Conservation (phyloP, 768 basidiomycete genomes). For the Infundibulicybe gibba region DNA sequence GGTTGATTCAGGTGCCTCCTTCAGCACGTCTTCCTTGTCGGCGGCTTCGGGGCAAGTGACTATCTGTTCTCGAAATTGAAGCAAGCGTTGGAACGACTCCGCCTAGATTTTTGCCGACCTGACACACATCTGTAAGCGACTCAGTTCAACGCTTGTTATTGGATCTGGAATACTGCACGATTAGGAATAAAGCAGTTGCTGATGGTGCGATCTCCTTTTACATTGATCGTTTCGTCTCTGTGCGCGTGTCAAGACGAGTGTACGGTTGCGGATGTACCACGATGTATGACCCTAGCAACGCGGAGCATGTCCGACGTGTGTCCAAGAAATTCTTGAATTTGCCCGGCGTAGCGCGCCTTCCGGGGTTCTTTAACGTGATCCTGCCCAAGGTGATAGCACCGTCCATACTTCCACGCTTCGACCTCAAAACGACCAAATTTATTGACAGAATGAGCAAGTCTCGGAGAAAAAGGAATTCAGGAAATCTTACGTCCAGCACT, state of each 20-base stretch:
- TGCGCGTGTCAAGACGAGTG: too few species aligned
- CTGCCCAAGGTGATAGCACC: too few species aligned
- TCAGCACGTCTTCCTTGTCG: too few species aligned
- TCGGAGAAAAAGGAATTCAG: too few species aligned
- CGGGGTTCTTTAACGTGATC: neutral
- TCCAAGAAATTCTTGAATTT: neutral
- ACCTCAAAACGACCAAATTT: neutral
- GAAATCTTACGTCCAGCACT: conserved; percentile 3
- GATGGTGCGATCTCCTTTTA: too few species aligned
- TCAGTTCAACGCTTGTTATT: neutral
- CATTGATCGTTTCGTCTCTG: too few species aligned
- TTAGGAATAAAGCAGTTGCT: too few species aligned
- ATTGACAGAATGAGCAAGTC: conserved; percentile 6
- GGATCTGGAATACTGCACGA: neutral
- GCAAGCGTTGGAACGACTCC: too few species aligned
- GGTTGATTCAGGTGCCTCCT: neutral
- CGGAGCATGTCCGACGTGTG: conserved; percentile 10
- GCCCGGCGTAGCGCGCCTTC: neutral
- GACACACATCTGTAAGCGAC: conserved; percentile 12
- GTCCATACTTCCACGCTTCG: neutral
- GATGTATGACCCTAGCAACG: conserved; percentile 7
- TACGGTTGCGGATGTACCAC: conserved; percentile 24
- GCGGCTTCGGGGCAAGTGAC: too few species aligned
- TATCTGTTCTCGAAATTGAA: too few species aligned
- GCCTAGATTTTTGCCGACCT: too few species aligned